These are phyloP conservation scores for Cardamine resedifolia DNA, from an alignment of 345 rosid genomes.

Conservation along the genomic window DNA sequence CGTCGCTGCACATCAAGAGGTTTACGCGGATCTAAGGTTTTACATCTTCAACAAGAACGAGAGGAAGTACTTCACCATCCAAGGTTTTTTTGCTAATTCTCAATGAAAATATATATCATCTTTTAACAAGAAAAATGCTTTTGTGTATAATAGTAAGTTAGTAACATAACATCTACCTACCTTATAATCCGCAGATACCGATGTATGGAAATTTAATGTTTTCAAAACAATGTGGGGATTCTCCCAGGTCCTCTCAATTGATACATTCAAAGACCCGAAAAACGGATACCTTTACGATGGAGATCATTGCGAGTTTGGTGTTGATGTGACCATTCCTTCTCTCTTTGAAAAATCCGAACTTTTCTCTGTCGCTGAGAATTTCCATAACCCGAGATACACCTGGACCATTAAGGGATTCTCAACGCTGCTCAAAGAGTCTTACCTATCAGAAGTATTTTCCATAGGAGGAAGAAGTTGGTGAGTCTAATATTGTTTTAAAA, in stretches of 20 bases:
- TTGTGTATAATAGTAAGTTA: too few species aligned
- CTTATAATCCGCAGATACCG: not conserved
- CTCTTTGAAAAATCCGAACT: not conserved
- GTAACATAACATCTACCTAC: not conserved
- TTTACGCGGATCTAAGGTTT: conserved; percentile 32
- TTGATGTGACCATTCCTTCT: conserved; percentile 15
- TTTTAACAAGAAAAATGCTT: not conserved
- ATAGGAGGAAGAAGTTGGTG: conserved; percentile 31
- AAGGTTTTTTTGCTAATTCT: conserved; percentile 15
- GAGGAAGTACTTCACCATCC: conserved; percentile 32
- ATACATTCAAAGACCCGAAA: not conserved
- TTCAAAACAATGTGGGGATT: conserved; percentile 33
- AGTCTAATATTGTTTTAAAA: not conserved
- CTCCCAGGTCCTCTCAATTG: not conserved
- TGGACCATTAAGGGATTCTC: conserved; percentile 18
- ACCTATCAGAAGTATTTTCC: not conserved
- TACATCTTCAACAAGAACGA: conserved; percentile 27
- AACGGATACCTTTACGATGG: conserved; percentile 33
- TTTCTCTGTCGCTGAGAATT: not conserved
- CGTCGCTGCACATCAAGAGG: not conserved
- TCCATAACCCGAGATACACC: not conserved
- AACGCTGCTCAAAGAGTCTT: not conserved
- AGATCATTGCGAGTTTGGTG: conserved; percentile 35
- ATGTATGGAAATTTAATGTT: conserved; percentile 15
- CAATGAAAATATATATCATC: not conserved